phyloP scores from a whole-genome alignment of 805 yeast species.

The Myxozyma mucilagina region DNA sequence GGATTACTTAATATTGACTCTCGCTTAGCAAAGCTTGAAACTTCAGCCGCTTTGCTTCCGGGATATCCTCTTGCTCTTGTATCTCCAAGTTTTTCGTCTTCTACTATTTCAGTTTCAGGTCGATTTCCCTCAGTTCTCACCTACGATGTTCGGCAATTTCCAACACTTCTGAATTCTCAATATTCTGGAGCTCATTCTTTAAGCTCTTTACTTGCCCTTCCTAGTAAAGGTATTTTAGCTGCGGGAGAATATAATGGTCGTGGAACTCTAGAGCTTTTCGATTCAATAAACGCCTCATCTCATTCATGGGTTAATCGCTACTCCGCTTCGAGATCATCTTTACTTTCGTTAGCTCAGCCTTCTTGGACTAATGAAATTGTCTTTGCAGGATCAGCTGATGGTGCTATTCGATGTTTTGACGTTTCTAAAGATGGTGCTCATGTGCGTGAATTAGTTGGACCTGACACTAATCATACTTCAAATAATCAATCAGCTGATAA shows the following conservation, averaged over 20 bases:
- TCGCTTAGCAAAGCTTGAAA: neutral
- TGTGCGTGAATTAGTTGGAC: constrained; percentile 19
- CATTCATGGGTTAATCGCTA: constrained; percentile 27
- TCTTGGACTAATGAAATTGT: constrained; percentile 24
- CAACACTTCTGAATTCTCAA: constrained; percentile 3
- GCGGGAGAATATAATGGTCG: constrained; percentile 33
- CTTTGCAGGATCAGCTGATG: constrained; percentile 31
- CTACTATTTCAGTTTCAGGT: constrained; percentile 20
- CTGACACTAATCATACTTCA: neutral
- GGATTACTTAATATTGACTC: neutral
- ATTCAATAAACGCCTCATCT: neutral
- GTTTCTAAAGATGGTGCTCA: constrained; percentile 16
- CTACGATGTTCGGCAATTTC: constrained; percentile 19
- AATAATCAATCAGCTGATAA: neutral
- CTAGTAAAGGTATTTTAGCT: constrained; percentile 19
- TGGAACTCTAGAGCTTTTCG: constrained; percentile 28
- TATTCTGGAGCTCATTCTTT: constrained; percentile 33
- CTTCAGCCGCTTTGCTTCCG: constrained; percentile 10
- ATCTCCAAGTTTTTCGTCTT: constrained; percentile 11
- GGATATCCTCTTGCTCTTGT: constrained; percentile 23
- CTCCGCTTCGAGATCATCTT: constrained; percentile 27
- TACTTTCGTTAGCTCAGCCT: constrained; percentile 23
- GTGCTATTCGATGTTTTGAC: constrained; percentile 29
- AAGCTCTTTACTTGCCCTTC: constrained; percentile 9
- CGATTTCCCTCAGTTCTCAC: constrained; percentile 27